A percentile compares a stretch with the other conserved stretches of the same genome.
phyloP scores from a whole-genome alignment of 1,284 basidiomycete genomes.

The Boletus subluridellus region DNA sequence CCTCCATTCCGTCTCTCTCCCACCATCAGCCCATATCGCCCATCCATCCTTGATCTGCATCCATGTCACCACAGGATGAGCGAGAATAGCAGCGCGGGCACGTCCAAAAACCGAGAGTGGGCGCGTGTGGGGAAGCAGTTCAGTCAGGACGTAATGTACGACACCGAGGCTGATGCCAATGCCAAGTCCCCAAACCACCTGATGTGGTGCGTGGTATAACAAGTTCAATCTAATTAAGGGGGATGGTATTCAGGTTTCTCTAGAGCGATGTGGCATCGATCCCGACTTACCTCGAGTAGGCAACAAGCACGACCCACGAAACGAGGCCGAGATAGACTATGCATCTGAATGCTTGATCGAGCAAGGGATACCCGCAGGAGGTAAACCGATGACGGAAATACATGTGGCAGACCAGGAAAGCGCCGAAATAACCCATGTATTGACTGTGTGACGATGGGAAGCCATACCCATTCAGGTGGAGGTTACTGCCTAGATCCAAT shows the following conservation, averaged over 20 bases:
- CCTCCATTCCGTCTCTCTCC: constrained; percentile 62
- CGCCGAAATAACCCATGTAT: constrained; percentile 83
- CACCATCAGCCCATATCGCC: constrained; percentile 72
- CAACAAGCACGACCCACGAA: constrained; percentile 60
- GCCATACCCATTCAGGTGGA: constrained; percentile 63
- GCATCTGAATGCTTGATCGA: constrained; percentile 51
- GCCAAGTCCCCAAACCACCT: constrained; percentile 70
- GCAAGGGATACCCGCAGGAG: constrained; percentile 45
- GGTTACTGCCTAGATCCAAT: constrained; percentile 11
- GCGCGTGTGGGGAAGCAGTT: constrained; percentile 53
- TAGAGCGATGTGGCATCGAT: neutral
- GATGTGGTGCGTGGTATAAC: constrained; percentile 67
- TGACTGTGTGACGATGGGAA: constrained; percentile 88
- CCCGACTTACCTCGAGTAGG: constrained; percentile 66
- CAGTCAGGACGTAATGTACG: constrained; percentile 55
- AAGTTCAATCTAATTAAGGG: constrained; percentile 54
- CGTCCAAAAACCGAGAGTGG: constrained; percentile 55
- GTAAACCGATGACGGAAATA: constrained; percentile 66
- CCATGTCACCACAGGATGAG: constrained; percentile 61
- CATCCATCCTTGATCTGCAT: constrained; percentile 76
- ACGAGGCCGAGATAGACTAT: constrained; percentile 52
- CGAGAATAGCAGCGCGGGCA: constrained; percentile 48
- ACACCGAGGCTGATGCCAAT: constrained; percentile 64
- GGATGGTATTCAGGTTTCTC: neutral
- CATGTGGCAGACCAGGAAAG: constrained; percentile 74